A percentile compares a stretch with the other conserved stretches of the same genome.
These are phyloP conservation scores for Talaromyces ruber DNA, from an alignment of 495 filamentous ascomycete species.

Conservation along the genomic window DNA sequence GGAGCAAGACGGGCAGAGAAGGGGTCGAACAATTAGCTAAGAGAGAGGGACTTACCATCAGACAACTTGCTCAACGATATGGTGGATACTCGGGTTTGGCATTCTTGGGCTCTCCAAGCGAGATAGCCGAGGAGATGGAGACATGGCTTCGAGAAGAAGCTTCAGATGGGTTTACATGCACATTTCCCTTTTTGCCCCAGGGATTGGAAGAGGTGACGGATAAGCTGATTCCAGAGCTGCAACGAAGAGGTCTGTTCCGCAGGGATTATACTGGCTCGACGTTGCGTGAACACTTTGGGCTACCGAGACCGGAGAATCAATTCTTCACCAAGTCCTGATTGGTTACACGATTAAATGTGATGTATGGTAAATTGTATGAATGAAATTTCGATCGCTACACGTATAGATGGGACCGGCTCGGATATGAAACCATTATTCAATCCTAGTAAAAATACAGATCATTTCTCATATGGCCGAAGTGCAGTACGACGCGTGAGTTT, in stretches of 20 bases:
- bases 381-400: not conserved
- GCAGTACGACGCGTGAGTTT: no score
- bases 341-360: not conserved
- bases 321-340: slow-evolving; percentile 25
- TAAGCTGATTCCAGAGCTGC: slow-evolving; percentile 41
- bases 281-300: slow-evolving; percentile 42
- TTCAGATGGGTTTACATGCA: slow-evolving; percentile 38
- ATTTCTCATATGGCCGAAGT: no score
- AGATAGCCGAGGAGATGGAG: slow-evolving; percentile 41
- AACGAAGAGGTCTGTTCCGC: slow-evolving; percentile 41
- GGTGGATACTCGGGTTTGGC: slow-evolving; percentile 43
- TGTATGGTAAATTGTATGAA: not conserved
- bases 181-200: slow-evolving; percentile 41
- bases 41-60: slow-evolving; percentile 35
- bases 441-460: no score
- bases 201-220: slow-evolving; percentile 42
- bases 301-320: slow-evolving; percentile 39
- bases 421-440: no score
- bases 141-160: slow-evolving; percentile 36
- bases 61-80: slow-evolving; percentile 41
- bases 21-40: slow-evolving; percentile 31
- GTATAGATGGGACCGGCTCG: no score
- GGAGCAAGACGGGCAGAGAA: slow-evolving; percentile 40
- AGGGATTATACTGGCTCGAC: slow-evolving; percentile 31
- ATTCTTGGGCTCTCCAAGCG: slow-evolving; percentile 41